These are phyloP conservation scores for Gloeopeniophorella convolvens DNA, from an alignment of 768 basidiomycete species.

Conservation along the genomic window DNA sequence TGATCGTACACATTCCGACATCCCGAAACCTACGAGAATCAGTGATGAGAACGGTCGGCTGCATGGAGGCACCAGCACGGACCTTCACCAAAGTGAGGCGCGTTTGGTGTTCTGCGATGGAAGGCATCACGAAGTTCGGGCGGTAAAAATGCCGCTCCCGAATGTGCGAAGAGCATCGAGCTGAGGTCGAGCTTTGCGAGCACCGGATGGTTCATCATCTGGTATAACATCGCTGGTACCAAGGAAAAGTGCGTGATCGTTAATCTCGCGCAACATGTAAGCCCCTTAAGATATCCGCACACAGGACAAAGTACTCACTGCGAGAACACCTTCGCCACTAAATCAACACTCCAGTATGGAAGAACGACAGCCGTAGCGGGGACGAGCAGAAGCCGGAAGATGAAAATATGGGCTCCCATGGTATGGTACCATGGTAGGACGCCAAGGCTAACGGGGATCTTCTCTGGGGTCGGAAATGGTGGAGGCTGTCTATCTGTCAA, in stretches of 20 bases:
- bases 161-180: neutral
- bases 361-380: constrained; percentile 48
- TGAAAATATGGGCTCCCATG: constrained; percentile 50
- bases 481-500: constrained; percentile 30
- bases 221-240: constrained; percentile 13
- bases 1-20: constrained; percentile 15
- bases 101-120: neutral
- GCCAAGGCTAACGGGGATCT: constrained; percentile 43
- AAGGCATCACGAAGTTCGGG: constrained; percentile 5
- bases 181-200: constrained; percentile 5
- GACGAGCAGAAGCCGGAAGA: constrained; percentile 41
- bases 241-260: constrained; percentile 7
- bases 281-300: neutral
- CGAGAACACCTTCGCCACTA: constrained; percentile 45
- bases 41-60: neutral
- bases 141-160: constrained; percentile 6
- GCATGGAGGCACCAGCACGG: neutral
- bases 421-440: constrained; percentile 66
- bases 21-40: constrained; percentile 4
- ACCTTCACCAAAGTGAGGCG: constrained; percentile 1
- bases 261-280: neutral
- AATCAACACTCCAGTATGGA: constrained; percentile 52
- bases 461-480: constrained; percentile 36
- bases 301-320: constrained; percentile 35
- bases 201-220: constrained; percentile 5